Evolutionary conservation across 1,284 basidiomycete species (phyloP), one percentile per base, ranked within the genome.

Genomic region (Mycena sp.): DNA sequence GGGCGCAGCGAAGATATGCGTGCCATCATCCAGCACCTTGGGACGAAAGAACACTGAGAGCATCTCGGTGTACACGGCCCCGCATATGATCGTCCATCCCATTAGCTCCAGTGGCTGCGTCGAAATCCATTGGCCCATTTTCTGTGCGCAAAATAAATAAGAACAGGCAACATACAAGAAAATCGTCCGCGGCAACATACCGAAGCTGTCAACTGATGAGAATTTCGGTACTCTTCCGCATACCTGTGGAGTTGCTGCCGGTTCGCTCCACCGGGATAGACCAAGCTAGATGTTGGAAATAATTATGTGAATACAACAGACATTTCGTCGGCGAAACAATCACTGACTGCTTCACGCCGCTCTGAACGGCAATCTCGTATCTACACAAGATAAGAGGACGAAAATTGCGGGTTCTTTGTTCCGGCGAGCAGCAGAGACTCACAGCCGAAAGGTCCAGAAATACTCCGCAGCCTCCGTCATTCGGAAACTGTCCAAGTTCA

Each of bases 401-500:
- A 30, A 9, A 48, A 29, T 29, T 30, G 29, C 45, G 16, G 19
- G 40, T 4, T 48, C 29, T 48, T 29, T 30, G 29, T 29, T 29
- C 32, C n/a, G 28, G 45, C 29, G 40, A 21, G 25, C 28, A 29
- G 32, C 45, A 30, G n/a, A n/a, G n/a, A 48, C 45, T n/a, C n/a
- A 48, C 45, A 48, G 29, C 45, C 45, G 29, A 48, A 48, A 48
- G n/a, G 45, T 48, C 45, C 45, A 48, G 32, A 48, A 48, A 29
- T 48, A 48, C 32, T 48, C 45, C 45, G 32, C 32, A 48, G 28
- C 32, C 23, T 48, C 45, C 11, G 45, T 48, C 45, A 48, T 48
- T 21, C 28, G 28, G 45, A 48, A 48, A 29, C 45, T 48, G 32
- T 48, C 32, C 28, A 48, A 48, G 45, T 48, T 48, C 10, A 48